Base-by-base conservation (phyloP, 2,329 filamentous ascomycete species). In the Aspergillus phoenicis region DNA sequence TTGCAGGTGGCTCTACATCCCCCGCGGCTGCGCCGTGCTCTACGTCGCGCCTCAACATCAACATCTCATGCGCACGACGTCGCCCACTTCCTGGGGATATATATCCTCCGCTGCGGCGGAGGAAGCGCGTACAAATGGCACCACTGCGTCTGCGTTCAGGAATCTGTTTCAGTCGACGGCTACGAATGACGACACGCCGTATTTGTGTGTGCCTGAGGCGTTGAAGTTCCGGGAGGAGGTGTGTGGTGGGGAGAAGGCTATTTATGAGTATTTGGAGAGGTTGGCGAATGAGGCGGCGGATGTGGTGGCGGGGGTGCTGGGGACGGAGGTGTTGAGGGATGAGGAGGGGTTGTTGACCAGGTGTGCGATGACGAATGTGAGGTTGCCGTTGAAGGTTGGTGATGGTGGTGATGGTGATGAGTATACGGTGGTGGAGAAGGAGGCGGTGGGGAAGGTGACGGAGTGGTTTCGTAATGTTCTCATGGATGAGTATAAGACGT, bases 41-140 rank as follows among this genome's bases (percentile, higher is more conserved):
- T 90, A 96, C 75, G 90, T 95, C 1, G 90, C 93, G 0, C 62
- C 81, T 17, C 84, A 89, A 22, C 93, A 96, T 74, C 94, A 97
- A 74, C 78, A 81, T 52, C 76, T 96, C 47, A 86, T 97, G 45
- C 84, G 87, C 13, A 88, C 88, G 2, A 89, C 91, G 0, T 75
- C 96, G 30, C 91, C 92, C 0, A 97, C 92, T 0, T 92, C 89
- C 41, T 91, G 93, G 73, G 90, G 91, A 0, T 97, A 91, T 74
- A 71, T 84, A 0, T 82, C 91, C 0, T 52, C 58, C 2, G 60
- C 69, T 1, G 38, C 59, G 2, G 66, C 71, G 5, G 30, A 64
- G 33, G 57, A 62, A 1, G 86, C 87, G 63, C 81, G 81, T 5
- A 69, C 72, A 0, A 93, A 68, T 2, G 67, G 85, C 60, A 82